These are phyloP conservation scores for Aspergillus novofumigatus DNA, from an alignment of 2,329 filamentous ascomycete species.

Conservation along the genomic window DNA sequence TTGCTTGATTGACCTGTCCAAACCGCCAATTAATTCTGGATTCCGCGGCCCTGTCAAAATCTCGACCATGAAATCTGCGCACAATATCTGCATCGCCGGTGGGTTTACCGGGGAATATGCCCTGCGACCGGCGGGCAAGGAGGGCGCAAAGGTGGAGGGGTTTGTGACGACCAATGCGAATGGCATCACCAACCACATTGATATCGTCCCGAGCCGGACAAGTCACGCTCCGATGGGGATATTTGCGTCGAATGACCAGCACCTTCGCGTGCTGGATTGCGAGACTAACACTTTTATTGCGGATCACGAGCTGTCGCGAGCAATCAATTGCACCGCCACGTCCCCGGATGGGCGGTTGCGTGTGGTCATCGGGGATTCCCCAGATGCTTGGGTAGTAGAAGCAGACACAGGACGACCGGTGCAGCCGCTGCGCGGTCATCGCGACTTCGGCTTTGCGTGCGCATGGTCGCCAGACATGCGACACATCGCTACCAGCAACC, in stretches of 20 bases:
- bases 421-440: constrained; percentile 37
- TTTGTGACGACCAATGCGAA: constrained; percentile 46
- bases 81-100: constrained; percentile 51
- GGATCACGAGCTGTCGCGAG: constrained; percentile 35
- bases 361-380: constrained; percentile 43
- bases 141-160: constrained; percentile 37
- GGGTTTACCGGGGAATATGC: constrained; percentile 57
- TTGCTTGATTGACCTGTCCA: constrained; percentile 48
- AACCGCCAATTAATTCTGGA: constrained; percentile 34
- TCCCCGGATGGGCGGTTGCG: constrained; percentile 42
- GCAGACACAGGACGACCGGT: constrained; percentile 40
- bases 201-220: constrained; percentile 47
- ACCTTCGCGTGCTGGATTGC: constrained; percentile 53
- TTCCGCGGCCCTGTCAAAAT: constrained; percentile 42
- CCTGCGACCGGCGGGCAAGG: constrained; percentile 38
- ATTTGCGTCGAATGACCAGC: constrained; percentile 56
- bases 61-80: constrained; percentile 50
- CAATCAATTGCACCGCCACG: constrained; percentile 44
- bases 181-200: constrained; percentile 57
- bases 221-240: constrained; percentile 48
- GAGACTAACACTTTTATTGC: constrained; percentile 40
- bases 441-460: constrained; percentile 44
- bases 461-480: constrained; percentile 46
- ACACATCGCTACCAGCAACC: constrained; percentile 45
- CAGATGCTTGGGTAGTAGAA: constrained; percentile 40